These are phyloP conservation scores for Fomitopsis pulvina DNA, from an alignment of 768 basidiomycete species.

Conservation along the genomic window DNA sequence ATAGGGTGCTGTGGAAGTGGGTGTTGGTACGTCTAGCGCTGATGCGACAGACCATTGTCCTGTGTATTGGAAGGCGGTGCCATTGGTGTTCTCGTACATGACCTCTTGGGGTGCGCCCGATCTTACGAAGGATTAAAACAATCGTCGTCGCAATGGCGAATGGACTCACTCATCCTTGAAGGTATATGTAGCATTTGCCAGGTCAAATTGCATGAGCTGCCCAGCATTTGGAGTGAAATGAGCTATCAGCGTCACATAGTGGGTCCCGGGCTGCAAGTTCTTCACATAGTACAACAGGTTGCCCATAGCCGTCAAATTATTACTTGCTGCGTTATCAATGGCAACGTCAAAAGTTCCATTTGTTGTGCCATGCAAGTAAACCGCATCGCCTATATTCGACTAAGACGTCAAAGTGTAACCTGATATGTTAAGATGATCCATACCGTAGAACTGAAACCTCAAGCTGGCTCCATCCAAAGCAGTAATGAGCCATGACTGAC, in stretches of 20 bases:
- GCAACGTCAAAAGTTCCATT: slow-evolving; percentile 36
- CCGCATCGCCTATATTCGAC: slow-evolving; percentile 49
- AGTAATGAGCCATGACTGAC: slow-evolving; percentile 14
- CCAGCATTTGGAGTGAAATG: slow-evolving; percentile 16
- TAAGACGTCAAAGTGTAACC: neutral
- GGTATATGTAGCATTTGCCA: slow-evolving; percentile 40
- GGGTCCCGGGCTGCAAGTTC: slow-evolving; percentile 39
- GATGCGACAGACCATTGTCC: slow-evolving; percentile 43
- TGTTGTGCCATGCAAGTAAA: slow-evolving; percentile 48
- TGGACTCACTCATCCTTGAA: slow-evolving; percentile 5
- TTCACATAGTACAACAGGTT: slow-evolving; percentile 42
- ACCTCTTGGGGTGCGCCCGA: slow-evolving; percentile 16
- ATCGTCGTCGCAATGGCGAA: neutral
- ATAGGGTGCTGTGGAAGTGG: slow-evolving; percentile 15
- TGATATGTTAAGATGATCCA: neutral
- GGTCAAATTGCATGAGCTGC: slow-evolving; percentile 45
- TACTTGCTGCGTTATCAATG: slow-evolving; percentile 37
- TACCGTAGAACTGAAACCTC: slow-evolving; percentile 22
- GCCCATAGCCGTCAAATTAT: neutral
- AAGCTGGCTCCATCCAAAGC: slow-evolving; percentile 20
- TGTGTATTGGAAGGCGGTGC: slow-evolving; percentile 35
- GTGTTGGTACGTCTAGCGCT: slow-evolving; percentile 15
- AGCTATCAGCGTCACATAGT: slow-evolving; percentile 49
- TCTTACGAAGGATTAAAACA: neutral
- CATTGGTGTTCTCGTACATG: slow-evolving; percentile 31